These are phyloP conservation scores for Auxenochlorella pyrenoidosa DNA, from an alignment of 139 green algal species.

Conservation along the genomic window DNA sequence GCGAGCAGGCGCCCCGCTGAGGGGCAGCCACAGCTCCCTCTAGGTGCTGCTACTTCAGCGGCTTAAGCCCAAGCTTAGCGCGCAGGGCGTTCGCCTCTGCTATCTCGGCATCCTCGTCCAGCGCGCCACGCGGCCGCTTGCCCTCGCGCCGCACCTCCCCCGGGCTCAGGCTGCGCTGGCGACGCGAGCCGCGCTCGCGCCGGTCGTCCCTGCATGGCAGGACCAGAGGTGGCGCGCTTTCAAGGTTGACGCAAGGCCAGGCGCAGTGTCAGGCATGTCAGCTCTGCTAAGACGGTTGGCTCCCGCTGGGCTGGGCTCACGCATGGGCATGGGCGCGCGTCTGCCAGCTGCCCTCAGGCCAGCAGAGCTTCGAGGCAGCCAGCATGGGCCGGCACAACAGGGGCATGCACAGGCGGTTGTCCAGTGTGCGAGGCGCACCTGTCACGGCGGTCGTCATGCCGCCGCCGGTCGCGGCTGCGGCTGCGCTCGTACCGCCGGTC, in stretches of 20 bases:
- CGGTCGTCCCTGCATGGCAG: conserved; percentile 15
- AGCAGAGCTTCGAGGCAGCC: neutral
- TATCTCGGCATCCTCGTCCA: conserved; percentile 34
- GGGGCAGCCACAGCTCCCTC: neutral
- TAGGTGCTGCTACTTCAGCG: conserved; percentile 50
- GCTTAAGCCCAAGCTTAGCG: conserved; percentile 78
- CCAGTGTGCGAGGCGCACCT: neutral
- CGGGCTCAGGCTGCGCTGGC: conserved; percentile 16
- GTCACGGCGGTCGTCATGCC: conserved; percentile 14
- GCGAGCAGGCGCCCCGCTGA: neutral
- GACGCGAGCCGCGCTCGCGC: neutral
- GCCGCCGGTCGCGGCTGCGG: conserved; percentile 8
- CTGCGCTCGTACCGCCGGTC: neutral
- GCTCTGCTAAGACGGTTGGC: too few species aligned
- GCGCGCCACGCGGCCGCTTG: neutral
- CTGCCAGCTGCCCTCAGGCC: neutral
- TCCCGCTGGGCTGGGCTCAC: too few species aligned
- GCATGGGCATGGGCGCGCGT: neutral
- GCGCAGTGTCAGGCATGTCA: too few species aligned
- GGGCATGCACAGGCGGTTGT: too few species aligned
- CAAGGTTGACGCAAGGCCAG: too few species aligned
- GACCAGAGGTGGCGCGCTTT: neutral
- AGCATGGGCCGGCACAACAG: too few species aligned
- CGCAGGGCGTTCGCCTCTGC: conserved; percentile 78
- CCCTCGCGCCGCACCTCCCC: neutral